Base-by-base conservation (phyloP, 306 rosid genomes). In the Argentina anserina region DNA sequence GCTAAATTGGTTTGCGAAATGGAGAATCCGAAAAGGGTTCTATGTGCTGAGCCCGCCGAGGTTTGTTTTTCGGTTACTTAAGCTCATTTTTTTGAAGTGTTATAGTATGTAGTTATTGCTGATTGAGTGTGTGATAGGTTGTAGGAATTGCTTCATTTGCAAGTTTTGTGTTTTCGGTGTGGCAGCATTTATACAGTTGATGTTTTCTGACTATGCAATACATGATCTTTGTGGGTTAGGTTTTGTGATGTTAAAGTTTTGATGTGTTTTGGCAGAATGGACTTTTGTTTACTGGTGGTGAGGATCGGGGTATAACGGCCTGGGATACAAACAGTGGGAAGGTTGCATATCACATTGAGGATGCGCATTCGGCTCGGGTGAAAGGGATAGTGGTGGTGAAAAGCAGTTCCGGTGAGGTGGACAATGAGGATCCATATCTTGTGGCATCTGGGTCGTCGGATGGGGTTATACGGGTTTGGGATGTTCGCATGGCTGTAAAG, bases 361-460 rank as follows among this genome's bases (percentile, higher is more conserved):
- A 83, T 45, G 97, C 98, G 12, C 97, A 94, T 73, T 6, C 86
- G 25, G 37, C 85, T 29, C 98, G 98, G 74, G 81, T 94, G 60
- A 94, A 91, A 79, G 98, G 98, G 47, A 85, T 89, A 74, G 97
- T 86, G 40, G 84, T 81, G 25, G 84, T 89, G 45, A 75, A 86
- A 23, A 78, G 75, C 75, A 75, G 76, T 73, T 80, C 73, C 1
- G 83, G 89, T 72, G 71, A 73, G 52, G 77, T 75, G 28, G 79
- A 72, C 58, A 86, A 74, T 26, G 95, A 91, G 58, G 91, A 88
- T 60, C 95, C 98, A 0, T 84, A 84, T 74, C 72, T 89, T 25
- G 83, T 94, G 36, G 92, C 95, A 72, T 88, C 97, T 80, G 97
- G 91, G 29, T 91, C 98, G 61, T 84, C 96, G 8, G 97, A 94